These are phyloP conservation scores for Syzygium syzygioides DNA, from an alignment of 441 rosid species.

Conservation along the genomic window DNA sequence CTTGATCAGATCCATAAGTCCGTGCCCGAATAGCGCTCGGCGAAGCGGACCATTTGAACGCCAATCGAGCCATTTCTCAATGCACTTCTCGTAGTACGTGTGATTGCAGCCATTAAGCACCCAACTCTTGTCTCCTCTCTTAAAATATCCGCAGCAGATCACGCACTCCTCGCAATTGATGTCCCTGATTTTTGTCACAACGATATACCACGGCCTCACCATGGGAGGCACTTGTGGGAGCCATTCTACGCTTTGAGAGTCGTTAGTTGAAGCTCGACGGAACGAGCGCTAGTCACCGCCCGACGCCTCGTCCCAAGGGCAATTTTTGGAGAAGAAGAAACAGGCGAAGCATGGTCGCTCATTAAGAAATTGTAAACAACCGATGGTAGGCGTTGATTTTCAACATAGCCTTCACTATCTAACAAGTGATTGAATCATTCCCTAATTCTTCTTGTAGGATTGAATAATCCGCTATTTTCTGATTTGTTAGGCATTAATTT, in stretches of 20 bases:
- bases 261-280: not conserved
- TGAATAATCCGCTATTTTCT: not conserved
- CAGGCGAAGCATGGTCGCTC: not conserved
- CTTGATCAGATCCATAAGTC: not conserved
- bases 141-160: not conserved
- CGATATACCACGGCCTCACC: fast-evolving
- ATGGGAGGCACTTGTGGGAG: not conserved
- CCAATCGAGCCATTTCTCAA: not conserved
- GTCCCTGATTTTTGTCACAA: fast-evolving
- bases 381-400: not conserved
- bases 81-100: not conserved
- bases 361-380: not conserved
- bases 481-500: not conserved
- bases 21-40: not conserved
- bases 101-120: not conserved
- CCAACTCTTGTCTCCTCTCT: not conserved
- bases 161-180: fast-evolving
- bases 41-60: not conserved
- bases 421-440: not conserved
- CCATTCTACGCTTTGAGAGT: fast-evolving
- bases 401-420: not conserved
- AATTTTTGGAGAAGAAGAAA: not conserved
- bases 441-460: not conserved
- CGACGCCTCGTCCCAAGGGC: not conserved
- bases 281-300: not conserved